Evolutionary conservation across 2,329 filamentous ascomycete genomes (phyloP).

Genomic region (Pseudogymnoascus sp.): DNA sequence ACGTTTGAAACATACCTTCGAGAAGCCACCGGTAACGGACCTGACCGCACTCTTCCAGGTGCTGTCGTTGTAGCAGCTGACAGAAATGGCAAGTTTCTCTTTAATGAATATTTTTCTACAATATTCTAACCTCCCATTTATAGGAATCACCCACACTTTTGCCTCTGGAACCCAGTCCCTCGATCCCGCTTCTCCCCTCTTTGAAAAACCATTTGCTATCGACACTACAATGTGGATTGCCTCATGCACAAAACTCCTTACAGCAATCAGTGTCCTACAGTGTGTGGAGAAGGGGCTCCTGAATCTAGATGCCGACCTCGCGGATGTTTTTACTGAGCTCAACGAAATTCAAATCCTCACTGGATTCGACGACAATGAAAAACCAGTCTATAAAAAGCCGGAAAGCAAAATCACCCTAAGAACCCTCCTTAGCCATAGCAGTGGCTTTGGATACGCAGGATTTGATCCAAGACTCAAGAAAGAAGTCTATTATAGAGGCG

Average conservation of each 20-base stretch:
- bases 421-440: constrained; percentile 20
- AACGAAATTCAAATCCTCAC: constrained; percentile 27
- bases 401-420: constrained; percentile 11
- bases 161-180: neutral
- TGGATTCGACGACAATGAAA: constrained; percentile 14
- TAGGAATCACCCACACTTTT: neutral
- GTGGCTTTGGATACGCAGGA: constrained; percentile 16
- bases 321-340: constrained; percentile 4
- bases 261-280: constrained; percentile 6
- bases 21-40: neutral
- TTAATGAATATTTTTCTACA: neutral
- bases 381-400: neutral
- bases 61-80: neutral
- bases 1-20: neutral
- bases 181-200: neutral
- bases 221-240: constrained; percentile 55
- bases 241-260: constrained; percentile 44
- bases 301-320: constrained; percentile 9
- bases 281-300: constrained; percentile 12
- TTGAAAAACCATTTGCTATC: constrained; percentile 45
- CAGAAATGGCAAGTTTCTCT: neutral
- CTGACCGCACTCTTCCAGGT: neutral
- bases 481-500: constrained; percentile 16
- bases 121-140: neutral
- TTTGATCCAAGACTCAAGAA: neutral